Base-by-base conservation (phyloP, 2,329 filamentous ascomycete genomes). In the Neoscytalidium dimidiatum region DNA sequence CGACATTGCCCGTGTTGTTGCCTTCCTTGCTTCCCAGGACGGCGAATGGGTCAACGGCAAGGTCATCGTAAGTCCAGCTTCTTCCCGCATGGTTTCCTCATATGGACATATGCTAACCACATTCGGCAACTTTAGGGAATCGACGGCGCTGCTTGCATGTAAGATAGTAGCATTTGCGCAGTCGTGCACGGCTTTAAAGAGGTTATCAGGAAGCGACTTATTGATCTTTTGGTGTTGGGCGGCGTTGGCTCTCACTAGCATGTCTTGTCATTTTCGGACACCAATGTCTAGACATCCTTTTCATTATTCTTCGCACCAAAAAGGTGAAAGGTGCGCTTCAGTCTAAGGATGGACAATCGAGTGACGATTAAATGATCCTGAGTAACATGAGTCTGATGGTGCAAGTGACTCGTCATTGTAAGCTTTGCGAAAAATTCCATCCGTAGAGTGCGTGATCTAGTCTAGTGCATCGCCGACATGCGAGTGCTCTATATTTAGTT, bases 1-100 rank as follows among this genome's bases (percentile, higher is more conserved):
- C 72, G 88, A 90, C 73, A 86, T 90, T 74, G 88, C 88, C 67
- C 85, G 87, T 67, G 86, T 88, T 19, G 87, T 88, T 64, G 86
- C 84, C 79, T 80, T 86, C 82, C 70, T 88, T 76, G 74, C 86
- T 70, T 76, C 84, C 74, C 78, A 88, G 80, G 77, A 88, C 76
- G 75, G 86, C 74, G 80, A 89, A 72, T 83, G 73, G 83, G 78
- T 84, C 66, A 84, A 84, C 73, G 82, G 82, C 73, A 84, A 84
- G 78, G 80, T 84, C 72, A 81, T 84, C 68, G 62, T 64, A 64
- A 64, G 62, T 64, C 44, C 14, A 4, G 19, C 21, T 11, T 8
- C 26, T 5, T 17, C 19, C 17, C 35, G 9, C 4, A 21, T 67
- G 81, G 82, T 63, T n/a, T 38, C 13, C 13, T 3, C 7, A 29